phyloP scores from a whole-genome alignment of 2,329 filamentous ascomycete genomes.

The Colletotrichum cuscutae region DNA sequence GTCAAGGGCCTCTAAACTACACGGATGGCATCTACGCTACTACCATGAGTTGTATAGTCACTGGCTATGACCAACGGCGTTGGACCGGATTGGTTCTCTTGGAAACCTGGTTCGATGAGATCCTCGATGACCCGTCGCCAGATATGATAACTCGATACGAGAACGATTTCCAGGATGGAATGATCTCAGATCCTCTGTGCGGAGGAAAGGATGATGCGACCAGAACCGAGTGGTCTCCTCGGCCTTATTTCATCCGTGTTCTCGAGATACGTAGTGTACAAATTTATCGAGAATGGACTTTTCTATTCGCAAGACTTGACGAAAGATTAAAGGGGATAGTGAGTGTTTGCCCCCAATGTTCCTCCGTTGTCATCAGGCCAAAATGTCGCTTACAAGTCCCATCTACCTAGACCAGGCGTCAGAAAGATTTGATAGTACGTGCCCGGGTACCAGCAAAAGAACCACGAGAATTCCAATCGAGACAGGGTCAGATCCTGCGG shows the following conservation, averaged over 20 bases:
- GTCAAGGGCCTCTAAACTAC: rapidly evolving
- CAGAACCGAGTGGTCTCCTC: background rate
- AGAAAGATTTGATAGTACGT: background rate
- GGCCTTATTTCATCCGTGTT: background rate
- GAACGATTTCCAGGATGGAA: background rate
- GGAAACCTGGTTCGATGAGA: slow-evolving; percentile 4
- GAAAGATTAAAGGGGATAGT: background rate
- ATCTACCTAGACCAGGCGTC: background rate
- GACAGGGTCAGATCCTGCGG: no score
- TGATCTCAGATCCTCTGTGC: background rate
- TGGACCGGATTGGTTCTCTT: background rate
- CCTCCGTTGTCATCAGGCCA: background rate
- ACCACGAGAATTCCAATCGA: no score
- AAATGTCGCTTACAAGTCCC: no score
- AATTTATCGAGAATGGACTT: background rate
- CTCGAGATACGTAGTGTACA: background rate
- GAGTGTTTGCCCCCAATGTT: background rate
- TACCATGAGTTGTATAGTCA: background rate
- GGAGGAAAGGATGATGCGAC: background rate
- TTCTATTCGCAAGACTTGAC: background rate
- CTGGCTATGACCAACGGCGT: background rate
- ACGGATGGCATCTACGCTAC: background rate
- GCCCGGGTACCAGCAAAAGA: background rate
- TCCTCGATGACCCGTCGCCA: background rate
- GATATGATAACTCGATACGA: slow-evolving; percentile 7